These are phyloP conservation scores for Diaporthe sp. DNA, from an alignment of 2,329 filamentous ascomycete species.

Conservation along the genomic window DNA sequence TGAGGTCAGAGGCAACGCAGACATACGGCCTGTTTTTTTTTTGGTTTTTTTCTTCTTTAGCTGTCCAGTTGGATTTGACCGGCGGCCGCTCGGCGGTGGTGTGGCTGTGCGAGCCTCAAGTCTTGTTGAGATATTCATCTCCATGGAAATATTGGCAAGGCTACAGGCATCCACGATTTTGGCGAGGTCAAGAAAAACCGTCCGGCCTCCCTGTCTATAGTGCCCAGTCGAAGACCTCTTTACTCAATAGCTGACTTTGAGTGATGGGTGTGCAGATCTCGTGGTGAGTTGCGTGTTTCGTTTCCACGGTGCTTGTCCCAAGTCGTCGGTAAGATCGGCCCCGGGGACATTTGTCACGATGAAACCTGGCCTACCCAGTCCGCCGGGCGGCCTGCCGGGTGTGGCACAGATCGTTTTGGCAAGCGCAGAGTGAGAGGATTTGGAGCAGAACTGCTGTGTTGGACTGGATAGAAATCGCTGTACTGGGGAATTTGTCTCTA, in stretches of 20 bases:
- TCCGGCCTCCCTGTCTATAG: not conserved
- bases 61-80: not conserved
- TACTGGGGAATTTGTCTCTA: too few species aligned
- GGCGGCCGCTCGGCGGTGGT: too few species aligned
- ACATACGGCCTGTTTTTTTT: not conserved
- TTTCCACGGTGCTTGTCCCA: not conserved
- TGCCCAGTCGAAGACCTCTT: not conserved
- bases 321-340: not conserved
- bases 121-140: not conserved
- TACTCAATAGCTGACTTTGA: not conserved
- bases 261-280: not conserved
- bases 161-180: not conserved
- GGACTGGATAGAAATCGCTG: not conserved
- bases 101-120: too few species aligned
- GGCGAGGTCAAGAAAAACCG: not conserved
- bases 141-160: not conserved
- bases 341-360: slow-evolving; percentile 3
- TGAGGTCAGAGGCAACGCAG: not conserved
- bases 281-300: not conserved
- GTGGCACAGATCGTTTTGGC: not conserved
- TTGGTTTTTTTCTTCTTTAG: too few species aligned
- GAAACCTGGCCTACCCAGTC: not conserved
- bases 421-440: not conserved
- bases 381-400: not conserved
- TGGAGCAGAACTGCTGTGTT: not conserved